These are phyloP conservation scores for Nigrospora oryzae DNA, from an alignment of 2,329 filamentous ascomycete genomes.

Conservation along the genomic window DNA sequence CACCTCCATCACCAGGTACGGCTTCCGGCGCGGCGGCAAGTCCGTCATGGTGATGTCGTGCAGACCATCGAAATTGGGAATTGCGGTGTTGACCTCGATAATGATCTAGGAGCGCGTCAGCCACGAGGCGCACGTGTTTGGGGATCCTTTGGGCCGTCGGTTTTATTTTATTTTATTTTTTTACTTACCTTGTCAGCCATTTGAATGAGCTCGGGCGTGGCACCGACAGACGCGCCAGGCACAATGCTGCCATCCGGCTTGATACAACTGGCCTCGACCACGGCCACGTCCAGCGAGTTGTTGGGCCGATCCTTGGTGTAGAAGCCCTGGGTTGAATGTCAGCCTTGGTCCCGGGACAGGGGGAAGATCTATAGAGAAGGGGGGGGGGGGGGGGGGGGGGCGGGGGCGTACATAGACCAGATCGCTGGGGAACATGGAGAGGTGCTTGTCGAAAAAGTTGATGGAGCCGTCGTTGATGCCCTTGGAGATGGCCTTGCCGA, in stretches of 20 bases:
- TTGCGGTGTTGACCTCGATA: conserved; percentile 83
- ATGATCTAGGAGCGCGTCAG: conserved; percentile 47
- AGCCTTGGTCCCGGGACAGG: neutral
- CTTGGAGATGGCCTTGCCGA: conserved; percentile 83
- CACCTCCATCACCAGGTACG: conserved; percentile 75
- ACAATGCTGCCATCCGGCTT: conserved; percentile 85
- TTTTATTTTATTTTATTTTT: too few relatives aligned
- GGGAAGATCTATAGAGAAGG: too few relatives aligned
- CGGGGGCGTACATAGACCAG: conserved; percentile 58
- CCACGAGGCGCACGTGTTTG: neutral
- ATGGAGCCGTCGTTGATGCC: conserved; percentile 85
- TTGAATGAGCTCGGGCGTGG: conserved; percentile 77
- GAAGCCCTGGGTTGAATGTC: conserved; percentile 45
- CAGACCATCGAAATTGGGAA: conserved; percentile 77
- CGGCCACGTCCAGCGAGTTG: conserved; percentile 71
- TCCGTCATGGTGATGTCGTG: conserved; percentile 92
- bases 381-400: neutral
- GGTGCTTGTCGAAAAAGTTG: conserved; percentile 88
- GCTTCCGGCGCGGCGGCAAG: conserved; percentile 70
- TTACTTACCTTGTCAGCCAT: conserved; percentile 72
- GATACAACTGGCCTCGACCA: conserved; percentile 81
- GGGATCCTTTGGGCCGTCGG: neutral
- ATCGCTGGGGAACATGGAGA: conserved; percentile 87
- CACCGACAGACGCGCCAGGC: conserved; percentile 77
- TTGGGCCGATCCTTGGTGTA: conserved; percentile 74